Base-by-base conservation (phyloP, 2,329 filamentous ascomycete genomes). In the Hypoxylon sp. region DNA sequence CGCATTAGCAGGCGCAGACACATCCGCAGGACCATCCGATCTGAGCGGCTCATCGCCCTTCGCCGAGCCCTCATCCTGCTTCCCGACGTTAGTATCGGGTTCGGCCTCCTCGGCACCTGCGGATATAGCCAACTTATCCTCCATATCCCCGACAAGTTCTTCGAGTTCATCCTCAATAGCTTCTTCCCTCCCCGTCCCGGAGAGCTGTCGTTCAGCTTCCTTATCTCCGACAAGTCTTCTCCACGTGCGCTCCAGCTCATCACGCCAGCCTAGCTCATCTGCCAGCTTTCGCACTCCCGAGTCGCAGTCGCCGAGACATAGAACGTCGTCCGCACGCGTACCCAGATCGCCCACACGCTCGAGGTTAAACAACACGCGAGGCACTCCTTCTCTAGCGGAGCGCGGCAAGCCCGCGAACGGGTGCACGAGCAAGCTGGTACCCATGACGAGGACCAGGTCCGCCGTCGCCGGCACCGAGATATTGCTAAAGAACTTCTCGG, bases 311-410 rank as follows among this genome's bases (percentile, higher is more conserved):
- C 92, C 94, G 1, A 98, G 83, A 39, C 93, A 80, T 5, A 97
- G 77, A 0, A 99, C 94, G 80, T 99, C 96, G 76, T 99, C 94
- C 0, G 91, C 78, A 26, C 93, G 84, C 6, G 86, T 86, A 0
- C 96, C 96, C 37, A 99, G 78, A 19, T 88, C 88, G 0, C 96
- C 95, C 0, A 97, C 96, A 37, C 83, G 83, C 79, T 98, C 93
- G 81, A 91, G 86, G 78, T 99, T 99, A 79, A 99, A 92, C 19
- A 99, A 84, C 1, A 99, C 82, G 9, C 96, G 87, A 0, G 95
- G 96, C 2, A 87, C 87, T 0, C 83, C 84, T 1, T 90, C 84
- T 2, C 78, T 75, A 22, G 89, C 90, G 72, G 91, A 82, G 13
- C 86, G 81, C 0, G 95, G 94, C 54, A 98, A 82, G 51, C 89